Evolutionary conservation across 1,284 basidiomycete species (phyloP).

Genomic region (Malassezia dermatis): DNA sequence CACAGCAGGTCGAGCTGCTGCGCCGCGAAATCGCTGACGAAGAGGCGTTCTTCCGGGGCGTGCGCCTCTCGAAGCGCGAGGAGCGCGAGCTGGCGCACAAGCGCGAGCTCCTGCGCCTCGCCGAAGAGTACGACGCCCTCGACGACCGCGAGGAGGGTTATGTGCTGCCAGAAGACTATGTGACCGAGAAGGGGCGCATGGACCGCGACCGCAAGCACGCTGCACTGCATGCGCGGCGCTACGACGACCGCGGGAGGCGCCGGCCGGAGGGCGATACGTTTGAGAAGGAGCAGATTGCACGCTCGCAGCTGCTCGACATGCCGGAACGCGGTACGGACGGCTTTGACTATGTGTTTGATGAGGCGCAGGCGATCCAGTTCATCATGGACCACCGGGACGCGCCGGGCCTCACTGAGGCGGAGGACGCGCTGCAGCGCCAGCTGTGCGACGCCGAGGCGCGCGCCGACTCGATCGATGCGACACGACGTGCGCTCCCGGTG

Average conservation of each 20-base stretch:
- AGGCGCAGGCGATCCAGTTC: conserved; percentile 90
- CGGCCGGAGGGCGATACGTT: conserved; percentile 86
- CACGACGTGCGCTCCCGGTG: conserved; percentile 41
- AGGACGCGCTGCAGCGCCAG: conserved; percentile 71
- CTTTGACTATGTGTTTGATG: conserved; percentile 97
- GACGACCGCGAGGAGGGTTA: conserved; percentile 58
- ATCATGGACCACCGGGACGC: conserved; percentile 61
- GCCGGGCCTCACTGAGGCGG: conserved; percentile 51
- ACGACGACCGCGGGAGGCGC: conserved; percentile 55
- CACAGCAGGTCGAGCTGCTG: conserved; percentile 87
- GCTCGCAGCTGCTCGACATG: conserved; percentile 53
- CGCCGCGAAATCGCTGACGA: conserved; percentile 61
- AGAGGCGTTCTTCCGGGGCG: conserved; percentile 38
- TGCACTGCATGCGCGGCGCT: conserved; percentile 74
- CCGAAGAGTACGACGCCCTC: conserved; percentile 84
- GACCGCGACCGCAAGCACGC: conserved; percentile 93
- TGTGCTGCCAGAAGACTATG: conserved; percentile 59
- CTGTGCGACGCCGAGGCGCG: conserved; percentile 75
- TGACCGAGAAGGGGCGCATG: conserved; percentile 96
- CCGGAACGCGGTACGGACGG: conserved; percentile 33
- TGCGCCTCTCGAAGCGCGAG: conserved; percentile 66
- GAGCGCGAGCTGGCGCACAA: conserved; percentile 72
- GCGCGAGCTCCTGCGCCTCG: conserved; percentile 79
- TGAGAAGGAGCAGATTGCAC: conserved; percentile 77
- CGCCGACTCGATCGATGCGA: conserved; percentile 46